phyloP scores from a whole-genome alignment of 2,329 filamentous ascomycete genomes.

The Ophiosphaerella herpotricha region DNA sequence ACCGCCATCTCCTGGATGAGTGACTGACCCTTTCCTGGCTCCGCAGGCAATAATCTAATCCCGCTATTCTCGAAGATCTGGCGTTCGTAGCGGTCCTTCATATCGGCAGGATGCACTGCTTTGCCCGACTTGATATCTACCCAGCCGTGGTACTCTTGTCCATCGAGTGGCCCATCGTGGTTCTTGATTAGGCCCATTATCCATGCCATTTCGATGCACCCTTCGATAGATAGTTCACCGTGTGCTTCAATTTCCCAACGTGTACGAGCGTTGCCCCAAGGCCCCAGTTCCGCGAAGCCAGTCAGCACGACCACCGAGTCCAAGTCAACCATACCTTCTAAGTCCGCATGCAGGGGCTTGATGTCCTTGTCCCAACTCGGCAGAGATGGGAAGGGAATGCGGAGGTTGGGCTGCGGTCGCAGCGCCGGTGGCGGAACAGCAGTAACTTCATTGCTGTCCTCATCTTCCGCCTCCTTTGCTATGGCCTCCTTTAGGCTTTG shows the following conservation, averaged over 20 bases:
- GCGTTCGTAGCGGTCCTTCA: constrained; percentile 98
- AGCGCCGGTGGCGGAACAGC: no score
- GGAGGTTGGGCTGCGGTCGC: no score
- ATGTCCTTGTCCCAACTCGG: constrained; percentile 79
- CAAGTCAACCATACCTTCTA: constrained; percentile 98
- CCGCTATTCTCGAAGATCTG: constrained; percentile 94
- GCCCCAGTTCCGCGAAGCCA: constrained; percentile 92
- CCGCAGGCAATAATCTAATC: constrained; percentile 93
- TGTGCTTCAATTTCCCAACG: constrained; percentile 99
- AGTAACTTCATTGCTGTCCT: no score
- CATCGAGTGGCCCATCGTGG: constrained; percentile 83
- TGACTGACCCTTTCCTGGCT: constrained; percentile 93
- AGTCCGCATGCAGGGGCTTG: constrained; percentile 64
- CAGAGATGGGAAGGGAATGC: no score
- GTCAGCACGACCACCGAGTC: constrained; percentile 99
- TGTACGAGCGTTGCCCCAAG: constrained; percentile 97
- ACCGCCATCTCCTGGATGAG: constrained; percentile 97
- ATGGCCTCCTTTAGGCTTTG: no score
- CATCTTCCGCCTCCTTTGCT: no score
- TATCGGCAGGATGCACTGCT: constrained; percentile 95
- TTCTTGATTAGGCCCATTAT: constrained; percentile 99
- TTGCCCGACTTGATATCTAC: constrained; percentile 93
- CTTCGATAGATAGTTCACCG: constrained; percentile 95
- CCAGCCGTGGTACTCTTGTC: constrained; percentile 95
- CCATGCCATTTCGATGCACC: constrained; percentile 99